Evolutionary conservation across 139 green algal genomes (phyloP), one percentile per base, ranked within the genome.

Genomic region (Pleodorina starrii): DNA sequence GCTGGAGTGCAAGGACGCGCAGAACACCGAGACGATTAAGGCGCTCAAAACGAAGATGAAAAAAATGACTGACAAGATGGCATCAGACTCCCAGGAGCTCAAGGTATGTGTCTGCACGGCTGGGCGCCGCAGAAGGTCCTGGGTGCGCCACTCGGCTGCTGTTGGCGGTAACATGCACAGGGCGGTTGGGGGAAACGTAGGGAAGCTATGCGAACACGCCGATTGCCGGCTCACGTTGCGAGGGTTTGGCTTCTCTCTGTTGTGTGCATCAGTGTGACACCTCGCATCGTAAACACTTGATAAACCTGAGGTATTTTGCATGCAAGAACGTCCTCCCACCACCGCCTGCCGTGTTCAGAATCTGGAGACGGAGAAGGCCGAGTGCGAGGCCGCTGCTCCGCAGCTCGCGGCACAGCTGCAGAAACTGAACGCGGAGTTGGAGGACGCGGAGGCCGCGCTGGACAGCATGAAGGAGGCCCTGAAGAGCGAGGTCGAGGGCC

Each of bases 1-100:
- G 81, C 98, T 97, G 89, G 98, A 99, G 94, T 92, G 94, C 57
- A 97, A 97, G 81, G 97, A 99, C 85, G 93, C 97, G 46, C 97
- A 98, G 92, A 91, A 91, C 79, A 79, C 59, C 35, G 84, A 93
- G 90, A 85, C n/a, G 32, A 0, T 84, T 11, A 90, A 92, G 94
- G 25, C 74, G 2, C 42, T 78, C n/a, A 76, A 75, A 38, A 96
- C 98, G 87, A 97, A 99, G 73, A 76, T 98, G 14, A 99, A 99
- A 92, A 94, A 99, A 90, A 40, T 95, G 40, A 96, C 96, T 89
- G 87, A 87, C 44, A 98, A 98, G 90, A 57, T 90, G 36, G 69
- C 48, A 5, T 68, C 69, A 1, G 69, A 82, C 69, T 73, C 19
- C 0, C 14, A 57, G 84, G 12, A 59, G 36, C 27, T 82, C 6